Conservation (phyloP, 2,329 filamentous ascomycete genomes). For the Septoria linicola region DNA sequence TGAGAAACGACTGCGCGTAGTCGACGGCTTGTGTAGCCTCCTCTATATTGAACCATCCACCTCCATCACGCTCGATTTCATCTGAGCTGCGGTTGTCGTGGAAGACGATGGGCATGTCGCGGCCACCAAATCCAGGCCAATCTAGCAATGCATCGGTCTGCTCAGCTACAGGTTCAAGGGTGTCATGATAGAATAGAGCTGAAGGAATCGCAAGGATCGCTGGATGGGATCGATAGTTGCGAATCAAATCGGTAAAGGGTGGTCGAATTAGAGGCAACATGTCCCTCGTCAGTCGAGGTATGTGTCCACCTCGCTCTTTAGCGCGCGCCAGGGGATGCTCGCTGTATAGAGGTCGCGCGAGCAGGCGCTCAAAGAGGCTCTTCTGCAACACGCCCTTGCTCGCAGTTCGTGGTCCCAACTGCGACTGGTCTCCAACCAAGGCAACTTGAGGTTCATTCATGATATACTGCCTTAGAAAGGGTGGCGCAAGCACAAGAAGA, state of each 20-base stretch:
- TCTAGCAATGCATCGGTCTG: conserved; percentile 23
- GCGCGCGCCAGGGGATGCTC: conserved; percentile 32
- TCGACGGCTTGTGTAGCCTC: conserved; percentile 27
- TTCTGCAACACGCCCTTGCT: conserved; percentile 25
- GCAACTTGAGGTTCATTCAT: conserved; percentile 18
- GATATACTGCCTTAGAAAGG: conserved; percentile 2
- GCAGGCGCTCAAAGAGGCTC: conserved; percentile 31
- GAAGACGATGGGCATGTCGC: conserved; percentile 29
- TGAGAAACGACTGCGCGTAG: conserved; percentile 25
- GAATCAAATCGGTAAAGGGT: conserved; percentile 30
- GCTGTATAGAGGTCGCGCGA: conserved; percentile 24
- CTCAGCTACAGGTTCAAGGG: conserved; percentile 27
- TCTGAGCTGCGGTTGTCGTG: conserved; percentile 21
- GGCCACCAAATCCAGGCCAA: conserved; percentile 27
- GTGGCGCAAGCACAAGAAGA: conserved; percentile 27
- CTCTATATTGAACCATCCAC: conserved; percentile 31
- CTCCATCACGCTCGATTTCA: conserved; percentile 32
- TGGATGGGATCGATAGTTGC: conserved; percentile 34
- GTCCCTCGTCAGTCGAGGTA: conserved; percentile 27
- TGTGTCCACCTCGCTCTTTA: conserved; percentile 21
- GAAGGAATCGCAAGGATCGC: conserved; percentile 31
- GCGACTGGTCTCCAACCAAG: conserved; percentile 32
- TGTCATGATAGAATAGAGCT: conserved; percentile 31
- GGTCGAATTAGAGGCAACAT: conserved; percentile 31
- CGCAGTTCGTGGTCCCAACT: conserved; percentile 32